These are phyloP conservation scores for Kuraishia floccosa DNA, from an alignment of 805 yeast genomes.

Conservation along the genomic window DNA sequence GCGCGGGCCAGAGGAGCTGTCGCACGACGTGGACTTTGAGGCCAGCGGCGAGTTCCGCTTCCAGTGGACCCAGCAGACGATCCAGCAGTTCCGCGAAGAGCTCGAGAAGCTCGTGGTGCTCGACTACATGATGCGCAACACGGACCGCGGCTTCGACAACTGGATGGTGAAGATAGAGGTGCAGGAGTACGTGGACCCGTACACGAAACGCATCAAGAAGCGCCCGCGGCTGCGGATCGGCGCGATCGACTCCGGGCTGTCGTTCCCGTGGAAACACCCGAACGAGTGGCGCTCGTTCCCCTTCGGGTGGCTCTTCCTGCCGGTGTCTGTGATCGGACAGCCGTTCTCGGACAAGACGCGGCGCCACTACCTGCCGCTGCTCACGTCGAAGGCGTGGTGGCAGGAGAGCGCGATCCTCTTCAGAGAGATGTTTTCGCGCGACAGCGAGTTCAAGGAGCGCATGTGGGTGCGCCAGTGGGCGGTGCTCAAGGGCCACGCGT, in stretches of 20 bases:
- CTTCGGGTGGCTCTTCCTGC: conserved; percentile 67
- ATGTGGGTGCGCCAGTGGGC: conserved; percentile 63
- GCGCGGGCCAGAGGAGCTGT: no score
- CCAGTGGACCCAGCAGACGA: conserved; percentile 38
- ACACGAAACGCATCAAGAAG: no score
- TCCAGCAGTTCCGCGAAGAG: conserved; percentile 45
- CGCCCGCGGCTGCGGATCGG: conserved; percentile 40
- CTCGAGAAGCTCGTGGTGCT: conserved; percentile 59
- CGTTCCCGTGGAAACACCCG: conserved; percentile 78
- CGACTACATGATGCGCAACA: conserved; percentile 64
- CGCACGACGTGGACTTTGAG: no score
- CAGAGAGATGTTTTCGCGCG: conserved; percentile 37
- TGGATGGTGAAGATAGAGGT: conserved; percentile 65
- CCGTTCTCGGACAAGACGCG: conserved; percentile 51
- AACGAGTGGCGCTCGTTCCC: conserved; percentile 77
- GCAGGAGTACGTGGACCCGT: conserved; percentile 12
- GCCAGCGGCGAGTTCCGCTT: conserved; percentile 16
- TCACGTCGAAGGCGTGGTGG: conserved; percentile 65
- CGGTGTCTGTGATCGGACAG: conserved; percentile 50
- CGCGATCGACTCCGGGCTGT: conserved; percentile 66
- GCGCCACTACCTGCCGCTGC: conserved; percentile 40
- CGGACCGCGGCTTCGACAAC: conserved; percentile 65
- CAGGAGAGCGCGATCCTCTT: conserved; percentile 39
- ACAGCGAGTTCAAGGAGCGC: conserved; percentile 50
- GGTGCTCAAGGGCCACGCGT: conserved; percentile 68